Base-by-base conservation (phyloP, 1,284 basidiomycete species). In the Moniliophthora roreri region DNA sequence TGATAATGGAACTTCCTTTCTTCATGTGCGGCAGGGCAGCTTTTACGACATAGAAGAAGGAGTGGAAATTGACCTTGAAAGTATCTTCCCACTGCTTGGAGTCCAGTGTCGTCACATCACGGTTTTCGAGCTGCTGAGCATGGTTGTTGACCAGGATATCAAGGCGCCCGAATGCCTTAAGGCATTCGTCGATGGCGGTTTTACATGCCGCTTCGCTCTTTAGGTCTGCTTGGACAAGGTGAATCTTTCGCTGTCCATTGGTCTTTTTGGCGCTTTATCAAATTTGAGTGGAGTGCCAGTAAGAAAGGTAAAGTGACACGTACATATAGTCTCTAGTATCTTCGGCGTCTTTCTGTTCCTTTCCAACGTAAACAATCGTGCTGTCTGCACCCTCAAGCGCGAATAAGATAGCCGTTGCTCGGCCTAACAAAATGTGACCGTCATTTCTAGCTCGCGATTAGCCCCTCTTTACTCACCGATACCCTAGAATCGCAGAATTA, bases 361-460 rank as follows among this genome's bases (percentile, higher is more conserved):
- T 59, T 0, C 77, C 72, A 21, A 79, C 70, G 65, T 81, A 78
- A 38, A 74, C 70, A 39, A 85, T 63, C 2, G 82, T 76, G 32
- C 82, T 64, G 53, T 81, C 75, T 18, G 82, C 82, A 5, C 83
- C 83, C 65, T 85, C 83, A 23, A 82, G 67, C 0, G 82, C 82
- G 74, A 50, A 23, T 32, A 54, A 40, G 15, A 55, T 48, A 2
- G 52, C 57, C 10, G 48, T 38, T 3, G 54, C 57, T 4, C 56
- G 42, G 10, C 55, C 50, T 5, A 55, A 20, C 11, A 67, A 46
- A 64, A 63, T 50, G 41, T 44, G 18, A 18, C 18, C 2, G 13
- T 42, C 5, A 11, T 6, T 21, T 20, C 9, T 13, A 13, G 5
- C 40, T 16, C 20, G n/a, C n/a, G n/a, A n/a, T n/a, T n/a, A n/a